A percentile compares a stretch with the other conserved stretches of the same genome.
These are phyloP conservation scores for Hansenula sp. DNA, from an alignment of 1,139 yeast genomes.

Conservation along the genomic window DNA sequence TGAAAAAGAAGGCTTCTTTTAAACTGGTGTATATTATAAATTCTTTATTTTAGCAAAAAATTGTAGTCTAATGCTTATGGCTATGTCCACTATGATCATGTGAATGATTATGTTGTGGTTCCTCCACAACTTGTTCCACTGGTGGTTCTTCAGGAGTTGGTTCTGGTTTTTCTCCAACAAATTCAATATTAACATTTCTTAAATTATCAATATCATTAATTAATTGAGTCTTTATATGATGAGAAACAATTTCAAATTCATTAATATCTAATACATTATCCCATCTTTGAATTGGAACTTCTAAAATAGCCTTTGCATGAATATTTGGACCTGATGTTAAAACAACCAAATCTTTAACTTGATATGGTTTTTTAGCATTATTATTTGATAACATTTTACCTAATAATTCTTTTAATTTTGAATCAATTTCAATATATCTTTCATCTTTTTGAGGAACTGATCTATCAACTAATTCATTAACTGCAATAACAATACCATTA, in stretches of 20 bases:
- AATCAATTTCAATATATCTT: conserved; percentile 35
- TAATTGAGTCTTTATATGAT: conserved; percentile 23
- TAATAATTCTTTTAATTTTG: conserved; percentile 31
- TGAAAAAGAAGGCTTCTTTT: conserved; percentile 1
- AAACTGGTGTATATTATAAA: background rate
- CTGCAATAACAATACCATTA: conserved; percentile 64
- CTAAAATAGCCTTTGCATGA: conserved; percentile 35
- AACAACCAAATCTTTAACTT: conserved; percentile 46
- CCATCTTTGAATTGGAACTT: conserved; percentile 38
- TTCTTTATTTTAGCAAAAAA: too few species aligned
- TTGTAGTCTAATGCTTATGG: conserved; percentile 22
- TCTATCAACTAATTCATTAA: conserved; percentile 71
- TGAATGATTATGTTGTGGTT: conserved; percentile 19
- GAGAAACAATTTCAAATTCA: conserved; percentile 42
- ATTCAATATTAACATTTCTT: conserved; percentile 30
- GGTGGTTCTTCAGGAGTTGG: conserved; percentile 17
- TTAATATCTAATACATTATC: conserved; percentile 38
- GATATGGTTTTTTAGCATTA: conserved; percentile 32
- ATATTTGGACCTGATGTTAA: conserved; percentile 71
- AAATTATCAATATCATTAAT: conserved; percentile 24
- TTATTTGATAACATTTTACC: conserved; percentile 30
- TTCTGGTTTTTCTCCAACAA: conserved; percentile 26
- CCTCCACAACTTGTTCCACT: conserved; percentile 9
- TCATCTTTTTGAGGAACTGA: conserved; percentile 37
- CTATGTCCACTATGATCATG: conserved; percentile 20